phyloP scores from a whole-genome alignment of 176 grass and related monocot species.

The Avena insularis region DNA sequence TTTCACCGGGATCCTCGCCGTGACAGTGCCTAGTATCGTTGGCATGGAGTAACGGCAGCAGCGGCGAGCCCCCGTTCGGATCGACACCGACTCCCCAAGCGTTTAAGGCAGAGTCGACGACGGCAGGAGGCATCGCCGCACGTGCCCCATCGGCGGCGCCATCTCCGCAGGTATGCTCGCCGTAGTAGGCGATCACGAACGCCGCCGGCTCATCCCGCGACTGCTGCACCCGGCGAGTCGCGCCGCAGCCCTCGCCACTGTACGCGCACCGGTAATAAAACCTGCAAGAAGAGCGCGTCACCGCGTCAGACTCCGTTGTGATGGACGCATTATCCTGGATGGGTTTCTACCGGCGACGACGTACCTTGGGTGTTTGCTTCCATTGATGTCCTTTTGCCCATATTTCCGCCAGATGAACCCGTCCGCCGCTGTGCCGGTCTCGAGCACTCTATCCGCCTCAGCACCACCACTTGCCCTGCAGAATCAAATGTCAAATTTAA shows the following conservation, averaged over 20 bases:
- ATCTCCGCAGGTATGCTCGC: background rate
- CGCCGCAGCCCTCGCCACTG: slow-evolving; percentile 52
- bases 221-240: slow-evolving; percentile 67
- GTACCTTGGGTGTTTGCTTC: slow-evolving; percentile 52
- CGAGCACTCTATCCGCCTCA: slow-evolving; percentile 30
- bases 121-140: slow-evolving; percentile 3
- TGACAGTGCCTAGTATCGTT: background rate
- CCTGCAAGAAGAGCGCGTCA: slow-evolving; percentile 20
- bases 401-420: slow-evolving; percentile 80
- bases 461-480: slow-evolving; percentile 41
- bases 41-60: background rate
- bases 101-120: slow-evolving; percentile 45
- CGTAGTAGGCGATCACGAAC: slow-evolving; percentile 50
- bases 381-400: slow-evolving; percentile 75
- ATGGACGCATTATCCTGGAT: background rate
- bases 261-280: slow-evolving; percentile 75
- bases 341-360: background rate
- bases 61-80: background rate
- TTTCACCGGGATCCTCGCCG: slow-evolving; percentile 10
- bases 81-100: background rate
- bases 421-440: slow-evolving; percentile 43
- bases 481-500: background rate
- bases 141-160: background rate
- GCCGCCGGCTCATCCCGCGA: slow-evolving; percentile 49
- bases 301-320: background rate